Conservation (phyloP, 352 stramenopile species). For the Achlya hypogyna region DNA sequence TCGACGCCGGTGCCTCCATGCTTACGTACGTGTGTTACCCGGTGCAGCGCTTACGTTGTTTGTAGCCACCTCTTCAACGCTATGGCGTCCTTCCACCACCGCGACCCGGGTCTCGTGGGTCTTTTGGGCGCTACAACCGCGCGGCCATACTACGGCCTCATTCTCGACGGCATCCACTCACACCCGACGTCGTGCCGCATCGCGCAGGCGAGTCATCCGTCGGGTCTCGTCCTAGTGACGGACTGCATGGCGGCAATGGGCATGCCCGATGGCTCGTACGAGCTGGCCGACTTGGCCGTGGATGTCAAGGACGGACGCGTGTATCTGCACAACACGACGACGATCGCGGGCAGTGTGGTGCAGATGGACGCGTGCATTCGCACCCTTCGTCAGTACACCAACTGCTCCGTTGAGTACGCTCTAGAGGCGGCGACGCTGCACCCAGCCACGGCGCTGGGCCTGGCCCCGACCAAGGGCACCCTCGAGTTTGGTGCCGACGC, state of each 20-base stretch:
- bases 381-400: slow-evolving; percentile 73
- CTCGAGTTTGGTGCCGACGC: slow-evolving; percentile 64
- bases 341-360: slow-evolving; percentile 77
- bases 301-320: slow-evolving; percentile 35
- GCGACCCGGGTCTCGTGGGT: slow-evolving; percentile 81
- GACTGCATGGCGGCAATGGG: slow-evolving; percentile 81
- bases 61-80: slow-evolving; percentile 84
- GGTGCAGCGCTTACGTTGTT: neutral
- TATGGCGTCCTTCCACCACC: slow-evolving; percentile 87
- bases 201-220: slow-evolving; percentile 66
- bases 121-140: slow-evolving; percentile 44
- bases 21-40: slow-evolving; percentile 44
- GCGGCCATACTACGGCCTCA: slow-evolving; percentile 71
- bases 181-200: slow-evolving; percentile 72
- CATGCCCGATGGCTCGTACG: slow-evolving; percentile 51
- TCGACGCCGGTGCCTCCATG: slow-evolving; percentile 58
- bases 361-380: slow-evolving; percentile 76
- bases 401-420: slow-evolving; percentile 63
- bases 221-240: slow-evolving; percentile 73
- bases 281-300: slow-evolving; percentile 64
- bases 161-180: slow-evolving; percentile 82
- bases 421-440: slow-evolving; percentile 65
- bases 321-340: slow-evolving; percentile 60
- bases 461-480: slow-evolving; percentile 47
- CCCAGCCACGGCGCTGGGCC: slow-evolving; percentile 57